Conservation (phyloP, 2,329 filamentous ascomycete species). For the Pestalotiopsis sp. region DNA sequence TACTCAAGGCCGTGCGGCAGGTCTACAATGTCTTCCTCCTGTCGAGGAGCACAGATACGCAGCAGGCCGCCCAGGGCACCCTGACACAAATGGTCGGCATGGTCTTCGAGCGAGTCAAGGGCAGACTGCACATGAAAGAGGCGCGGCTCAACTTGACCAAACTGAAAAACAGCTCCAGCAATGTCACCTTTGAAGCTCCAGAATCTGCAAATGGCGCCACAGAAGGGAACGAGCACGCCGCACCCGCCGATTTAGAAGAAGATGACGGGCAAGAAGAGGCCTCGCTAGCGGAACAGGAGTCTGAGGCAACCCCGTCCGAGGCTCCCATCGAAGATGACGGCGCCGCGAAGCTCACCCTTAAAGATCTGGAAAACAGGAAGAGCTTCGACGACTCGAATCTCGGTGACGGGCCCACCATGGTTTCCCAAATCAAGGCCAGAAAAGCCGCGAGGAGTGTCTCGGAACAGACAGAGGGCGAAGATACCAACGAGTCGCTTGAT, state of each 20-base stretch:
- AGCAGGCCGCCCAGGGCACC: conserved; percentile 95
- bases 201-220: conserved; percentile 38
- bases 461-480: conserved; percentile 59
- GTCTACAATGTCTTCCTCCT: conserved; percentile 99
- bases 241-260: conserved; percentile 35
- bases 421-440: conserved; percentile 59
- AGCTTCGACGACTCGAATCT: conserved; percentile 70
- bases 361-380: conserved; percentile 69
- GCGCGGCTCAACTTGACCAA: conserved; percentile 63
- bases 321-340: conserved; percentile 39
- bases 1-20: conserved; percentile 94
- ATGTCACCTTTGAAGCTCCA: conserved; percentile 52
- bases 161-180: conserved; percentile 56
- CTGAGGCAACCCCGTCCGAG: conserved; percentile 28
- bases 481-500: conserved; percentile 63
- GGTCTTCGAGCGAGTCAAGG: conserved; percentile 93
- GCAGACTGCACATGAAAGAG: conserved; percentile 84
- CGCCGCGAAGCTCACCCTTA: conserved; percentile 61
- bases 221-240: conserved; percentile 40
- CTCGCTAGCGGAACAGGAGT: conserved; percentile 14
- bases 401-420: conserved; percentile 69
- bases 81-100: conserved; percentile 98
- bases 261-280: conserved; percentile 22
- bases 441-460: conserved; percentile 50
- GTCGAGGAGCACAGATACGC: conserved; percentile 90